Evolutionary conservation across 164 flowering plant genomes (phyloP), one percentile per base, ranked within the genome.

Genomic region (Santalum album): DNA sequence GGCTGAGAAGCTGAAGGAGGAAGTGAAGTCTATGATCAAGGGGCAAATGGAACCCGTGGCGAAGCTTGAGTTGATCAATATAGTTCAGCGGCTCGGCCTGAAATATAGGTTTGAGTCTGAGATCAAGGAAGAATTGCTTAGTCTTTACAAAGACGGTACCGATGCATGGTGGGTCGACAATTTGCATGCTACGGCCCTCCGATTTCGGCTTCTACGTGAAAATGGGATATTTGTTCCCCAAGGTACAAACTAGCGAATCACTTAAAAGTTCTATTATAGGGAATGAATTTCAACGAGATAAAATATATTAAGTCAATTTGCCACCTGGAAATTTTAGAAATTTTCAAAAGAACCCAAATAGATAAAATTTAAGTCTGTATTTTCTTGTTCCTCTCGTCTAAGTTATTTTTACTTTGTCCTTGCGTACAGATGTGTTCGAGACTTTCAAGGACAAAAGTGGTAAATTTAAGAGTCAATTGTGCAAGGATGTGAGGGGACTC

Each of bases 101-200:
- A 38, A 14, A 38, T 38, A 38, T 15, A 12, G 14, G 16, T 38
- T 38, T 38, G 42, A 38, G 42, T 2, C 14, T 12, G 42, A 38
- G 42, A 38, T 38, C 42, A 38, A 14, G 14, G 42, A 38, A 38
- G 42, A 12, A 4, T 10, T 38, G 42, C 16, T 11, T 10, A 16
- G 16, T 38, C 16, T 38, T 12, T 15, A 38, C 42, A 38, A 12
- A 15, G 42, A 38, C 14, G 17, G 16, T 9, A 12, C 3, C 0
- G 17, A 38, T 38, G 42, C 16, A 38, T 38, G 42, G 42, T 38
- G 42, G 42, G 42, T 38, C 42, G 42, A 38, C 42, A 12, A 48
- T 61, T 60, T 66, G 20, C 21, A 57, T 45, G 39, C 61, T 1
- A 54, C 59, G 16, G 49, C 68, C 7, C 26, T 65, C n/a, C 16